These are phyloP conservation scores for Amanita rubescens DNA, from an alignment of 768 basidiomycete species.

Conservation along the genomic window DNA sequence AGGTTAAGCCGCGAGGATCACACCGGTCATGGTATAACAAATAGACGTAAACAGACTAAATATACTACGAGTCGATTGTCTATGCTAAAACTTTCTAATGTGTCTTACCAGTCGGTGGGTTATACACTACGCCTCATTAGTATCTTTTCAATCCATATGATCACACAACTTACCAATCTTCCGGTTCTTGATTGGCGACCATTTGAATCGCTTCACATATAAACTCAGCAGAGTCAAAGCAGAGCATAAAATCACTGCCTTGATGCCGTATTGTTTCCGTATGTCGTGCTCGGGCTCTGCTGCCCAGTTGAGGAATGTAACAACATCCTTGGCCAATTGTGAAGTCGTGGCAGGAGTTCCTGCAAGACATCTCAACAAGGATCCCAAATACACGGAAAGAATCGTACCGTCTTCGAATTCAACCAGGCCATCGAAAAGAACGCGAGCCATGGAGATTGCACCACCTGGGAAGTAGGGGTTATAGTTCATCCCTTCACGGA, in stretches of 20 bases:
- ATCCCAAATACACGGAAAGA: not conserved
- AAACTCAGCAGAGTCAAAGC: conserved; percentile 71
- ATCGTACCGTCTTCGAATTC: conserved; percentile 89
- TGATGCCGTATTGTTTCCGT: conserved; percentile 93
- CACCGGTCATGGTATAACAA: not conserved
- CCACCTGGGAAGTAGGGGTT: conserved; percentile 99
- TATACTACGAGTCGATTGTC: conserved; percentile 8
- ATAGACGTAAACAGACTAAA: not conserved
- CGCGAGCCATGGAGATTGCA: conserved; percentile 96
- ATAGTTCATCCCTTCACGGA: conserved; percentile 98
- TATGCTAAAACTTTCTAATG: conserved; percentile 34
- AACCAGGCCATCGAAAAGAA: conserved; percentile 91
- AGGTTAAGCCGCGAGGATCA: not conserved
- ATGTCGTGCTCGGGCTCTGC: conserved; percentile 98
- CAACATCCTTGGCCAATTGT: conserved; percentile 99
- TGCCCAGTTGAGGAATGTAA: conserved; percentile 93
- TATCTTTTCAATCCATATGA: not conserved
- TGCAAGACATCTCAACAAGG: conserved; percentile 20
- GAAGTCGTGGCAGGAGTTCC: conserved; percentile 94
- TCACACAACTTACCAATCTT: conserved; percentile 64
- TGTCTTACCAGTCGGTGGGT: conserved; percentile 48
- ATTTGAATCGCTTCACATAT: conserved; percentile 95
- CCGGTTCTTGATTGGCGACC: conserved; percentile 86
- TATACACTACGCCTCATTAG: conserved; percentile 40
- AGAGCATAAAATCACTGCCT: conserved; percentile 92